These are phyloP conservation scores for Penicillium sp. DNA, from an alignment of 2,329 filamentous ascomycete genomes.

Conservation along the genomic window DNA sequence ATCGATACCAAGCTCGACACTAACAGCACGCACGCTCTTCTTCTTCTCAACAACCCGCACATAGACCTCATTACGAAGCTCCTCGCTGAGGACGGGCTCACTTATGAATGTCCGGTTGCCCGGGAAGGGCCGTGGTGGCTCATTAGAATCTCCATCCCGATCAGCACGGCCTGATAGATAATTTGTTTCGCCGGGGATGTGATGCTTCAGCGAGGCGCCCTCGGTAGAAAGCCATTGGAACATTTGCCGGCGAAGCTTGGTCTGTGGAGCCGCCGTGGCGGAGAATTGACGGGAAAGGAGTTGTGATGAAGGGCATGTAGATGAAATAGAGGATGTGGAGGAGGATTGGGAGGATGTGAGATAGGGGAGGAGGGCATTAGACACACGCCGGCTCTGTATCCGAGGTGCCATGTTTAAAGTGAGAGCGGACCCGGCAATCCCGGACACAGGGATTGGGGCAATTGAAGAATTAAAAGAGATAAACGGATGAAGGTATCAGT, in stretches of 20 bases:
- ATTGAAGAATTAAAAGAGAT: not conserved
- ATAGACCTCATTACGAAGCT: slow-evolving; percentile 74
- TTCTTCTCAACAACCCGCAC: slow-evolving; percentile 66
- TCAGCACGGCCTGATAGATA: slow-evolving; percentile 31
- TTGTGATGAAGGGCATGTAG: slow-evolving; percentile 26
- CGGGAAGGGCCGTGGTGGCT: slow-evolving; percentile 66
- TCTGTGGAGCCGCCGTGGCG: slow-evolving; percentile 43
- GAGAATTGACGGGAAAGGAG: slow-evolving; percentile 38
- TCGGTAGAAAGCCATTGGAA: slow-evolving; percentile 60
- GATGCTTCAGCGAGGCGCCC: slow-evolving; percentile 37
- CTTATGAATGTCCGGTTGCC: slow-evolving; percentile 72
- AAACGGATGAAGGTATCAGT: not conserved
- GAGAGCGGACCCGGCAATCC: slow-evolving; percentile 8
- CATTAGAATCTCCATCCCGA: slow-evolving; percentile 10
- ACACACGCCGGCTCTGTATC: slow-evolving; percentile 43
- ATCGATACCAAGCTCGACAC: slow-evolving; percentile 75
- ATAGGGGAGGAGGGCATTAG: slow-evolving; percentile 40
- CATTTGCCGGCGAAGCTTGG: slow-evolving; percentile 58
- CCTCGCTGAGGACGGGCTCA: slow-evolving; percentile 73
- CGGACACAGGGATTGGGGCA: slow-evolving; percentile 11
- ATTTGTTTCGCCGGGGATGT: slow-evolving; percentile 39
- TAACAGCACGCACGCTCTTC: slow-evolving; percentile 73
- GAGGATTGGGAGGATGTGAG: slow-evolving; percentile 36
- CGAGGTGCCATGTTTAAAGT: slow-evolving; percentile 44
- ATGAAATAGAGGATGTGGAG: slow-evolving; percentile 25